A percentile compares a stretch with the other conserved stretches of the same genome.
These are phyloP conservation scores for Penicillium italicum DNA, from an alignment of 2,329 filamentous ascomycete species.

Conservation along the genomic window DNA sequence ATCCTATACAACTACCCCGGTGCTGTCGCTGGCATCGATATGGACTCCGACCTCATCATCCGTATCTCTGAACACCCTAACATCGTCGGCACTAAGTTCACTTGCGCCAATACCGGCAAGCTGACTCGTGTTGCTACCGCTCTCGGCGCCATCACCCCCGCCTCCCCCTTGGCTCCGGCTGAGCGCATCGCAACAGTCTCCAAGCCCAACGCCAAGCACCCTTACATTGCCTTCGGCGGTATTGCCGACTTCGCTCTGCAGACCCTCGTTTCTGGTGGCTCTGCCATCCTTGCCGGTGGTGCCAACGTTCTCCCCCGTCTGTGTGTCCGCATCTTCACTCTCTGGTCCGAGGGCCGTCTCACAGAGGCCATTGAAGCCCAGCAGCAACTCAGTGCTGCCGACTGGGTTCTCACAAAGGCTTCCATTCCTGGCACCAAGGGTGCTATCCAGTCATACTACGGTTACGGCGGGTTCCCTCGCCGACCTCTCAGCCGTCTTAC, in stretches of 20 bases:
- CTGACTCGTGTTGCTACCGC: conserved; percentile 75
- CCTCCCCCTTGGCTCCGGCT: conserved; percentile 32
- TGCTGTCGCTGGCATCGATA: conserved; percentile 79
- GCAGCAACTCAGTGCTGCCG: conserved; percentile 69
- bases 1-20: conserved; percentile 90
- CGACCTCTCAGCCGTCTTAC: conserved; percentile 50
- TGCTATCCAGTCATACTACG: conserved; percentile 76
- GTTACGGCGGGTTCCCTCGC: conserved; percentile 76
- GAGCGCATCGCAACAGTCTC: conserved; percentile 25
- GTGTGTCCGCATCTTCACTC: conserved; percentile 75
- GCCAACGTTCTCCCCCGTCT: conserved; percentile 84
- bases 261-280: conserved; percentile 74
- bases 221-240: conserved; percentile 82
- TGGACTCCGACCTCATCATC: conserved; percentile 85
- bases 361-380: conserved; percentile 75
- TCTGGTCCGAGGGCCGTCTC: conserved; percentile 69
- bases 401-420: conserved; percentile 81
- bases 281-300: conserved; percentile 80
- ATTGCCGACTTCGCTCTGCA: conserved; percentile 86
- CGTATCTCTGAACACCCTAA: conserved; percentile 74
- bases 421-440: conserved; percentile 83
- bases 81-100: conserved; percentile 87
- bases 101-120: conserved; percentile 86
- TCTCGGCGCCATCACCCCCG: conserved; percentile 66
- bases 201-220: conserved; percentile 34